Base-by-base conservation (phyloP, 768 basidiomycete species). In the Termitomyces sp. region DNA sequence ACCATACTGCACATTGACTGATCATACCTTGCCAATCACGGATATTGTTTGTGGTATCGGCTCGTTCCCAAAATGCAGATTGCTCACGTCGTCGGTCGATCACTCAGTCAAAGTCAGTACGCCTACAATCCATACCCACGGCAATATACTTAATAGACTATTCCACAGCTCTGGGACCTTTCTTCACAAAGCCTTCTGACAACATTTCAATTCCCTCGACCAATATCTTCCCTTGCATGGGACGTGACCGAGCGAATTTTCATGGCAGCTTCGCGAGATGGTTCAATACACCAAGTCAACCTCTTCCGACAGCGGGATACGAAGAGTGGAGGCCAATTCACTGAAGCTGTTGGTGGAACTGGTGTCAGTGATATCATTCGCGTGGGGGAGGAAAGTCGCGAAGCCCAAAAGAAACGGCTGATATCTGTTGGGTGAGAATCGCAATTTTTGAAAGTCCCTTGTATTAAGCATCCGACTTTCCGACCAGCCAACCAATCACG, bases 21-120 rank as follows among this genome's bases (percentile, higher is more conserved):
- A 98, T 73, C 97, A 99, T 71, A 97, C 96, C 0, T 84, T 98
- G 4, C 91, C 93, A 7, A 81, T 99, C 12, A 90, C 90, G 7
- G 90, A 92, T 67, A 82, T 98, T 36, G 72, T 81, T 13, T 89
- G 94, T 63, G 94, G 96, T 13, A 72, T 92, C 44, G 94, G 95
- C 15, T 64, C 79, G 5, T 96, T 92, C 73, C 93, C 91, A 16
- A 84, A 77, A 58, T 90, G 88, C 72, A 84, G 91, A 62, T 74
- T 91, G 33, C 79, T 96, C 65, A 92, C 95, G 1, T 85, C 91
- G 3, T 92, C 92, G 0, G 70, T 90, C 52, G 97, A 98, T 72
- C 92, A 94, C 63, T 91, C 92, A 32, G 92, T 94, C 71, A 98
- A 98, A 81, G 94, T 93, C 64, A 59, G 74, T 60, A 18, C 36